Base-by-base conservation (phyloP, 768 basidiomycete genomes). In the Jaapia argillacea region DNA sequence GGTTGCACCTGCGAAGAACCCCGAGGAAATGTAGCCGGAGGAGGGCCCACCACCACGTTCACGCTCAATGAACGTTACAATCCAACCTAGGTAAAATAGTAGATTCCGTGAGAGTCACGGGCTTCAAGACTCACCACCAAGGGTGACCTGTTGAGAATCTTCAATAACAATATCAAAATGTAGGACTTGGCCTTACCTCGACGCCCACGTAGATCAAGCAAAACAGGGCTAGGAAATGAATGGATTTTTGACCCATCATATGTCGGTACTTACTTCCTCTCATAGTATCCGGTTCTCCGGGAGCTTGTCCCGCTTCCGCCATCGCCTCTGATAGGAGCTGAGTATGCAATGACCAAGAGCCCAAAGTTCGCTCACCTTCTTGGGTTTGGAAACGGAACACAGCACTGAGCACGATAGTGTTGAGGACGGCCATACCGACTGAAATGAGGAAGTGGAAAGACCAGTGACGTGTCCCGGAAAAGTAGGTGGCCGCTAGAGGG, bases 401-500 rank as follows among this genome's bases (percentile, higher is more conserved):
- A 2, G 52, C 44, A 2, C 70, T 49, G 4, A 91, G 59, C 3
- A 77, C 41, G 10, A 70, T 28, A 1, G 71, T 65, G 49, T 85
- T 88, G 33, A 65, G 48, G 13, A 77, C 43, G 0, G 84, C 77
- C n/a, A 92, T 49, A 1, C 76, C 81, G 0, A 90, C 60, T 0
- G 85, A 86, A 1, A 64, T 64, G 6, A 90, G 67, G 53, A 79
- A 92, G 56, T 90, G 83, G 57, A 84, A 81, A 1, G 79, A 84
- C 89, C 88, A 91, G 25, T 64, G 70, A 0, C 49, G 58, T 20
- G 75, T 52, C 44, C 77, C 74, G 0, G 85, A 68, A 50, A 93
- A 92, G 45, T 89, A 84, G 0, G 91, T 93, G 0, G 89, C 73
- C 0, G 82, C 76, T 14, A 93, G 69, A 2, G 91, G 90, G 0